phyloP scores from a whole-genome alignment of 495 filamentous ascomycete genomes.

The Hypoxylon cercidicola region DNA sequence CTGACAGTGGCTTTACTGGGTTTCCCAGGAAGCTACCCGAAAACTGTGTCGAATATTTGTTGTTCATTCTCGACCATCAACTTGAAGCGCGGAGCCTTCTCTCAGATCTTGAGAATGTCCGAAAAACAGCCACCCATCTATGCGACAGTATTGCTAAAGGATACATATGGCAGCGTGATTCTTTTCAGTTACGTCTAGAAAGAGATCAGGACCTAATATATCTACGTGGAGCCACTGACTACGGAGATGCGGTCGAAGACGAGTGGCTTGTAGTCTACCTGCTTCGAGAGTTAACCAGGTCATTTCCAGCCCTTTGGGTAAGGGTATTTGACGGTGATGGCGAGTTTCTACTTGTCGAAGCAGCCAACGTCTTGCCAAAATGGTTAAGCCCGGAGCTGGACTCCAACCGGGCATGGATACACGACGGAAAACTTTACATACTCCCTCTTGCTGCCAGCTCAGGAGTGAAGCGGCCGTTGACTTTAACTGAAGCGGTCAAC shows the following conservation, averaged over 20 bases:
- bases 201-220: constrained; percentile 66
- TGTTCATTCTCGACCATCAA: constrained; percentile 74
- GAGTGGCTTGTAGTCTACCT: constrained; percentile 97
- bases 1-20: constrained; percentile 63
- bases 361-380: constrained; percentile 83
- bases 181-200: constrained; percentile 67
- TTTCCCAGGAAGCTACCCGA: constrained; percentile 84
- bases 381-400: constrained; percentile 96
- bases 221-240: constrained; percentile 80
- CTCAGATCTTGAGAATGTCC: constrained; percentile 72
- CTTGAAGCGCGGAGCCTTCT: constrained; percentile 60
- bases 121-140: constrained; percentile 71
- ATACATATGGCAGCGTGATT: constrained; percentile 95
- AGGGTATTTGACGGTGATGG: constrained; percentile 87
- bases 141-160: constrained; percentile 72
- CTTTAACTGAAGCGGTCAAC: constrained; percentile 67
- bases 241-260: constrained; percentile 93
- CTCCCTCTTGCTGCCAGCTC: constrained; percentile 64
- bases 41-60: constrained; percentile 86
- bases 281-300: constrained; percentile 80
- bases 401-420: constrained; percentile 84
- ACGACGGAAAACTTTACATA: constrained; percentile 76
- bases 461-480: constrained; percentile 58
- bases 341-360: constrained; percentile 94
- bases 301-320: constrained; percentile 81